A percentile compares a stretch with the other conserved stretches of the same genome.
These are phyloP conservation scores for Mikania micrantha DNA, from an alignment of 129 eudicot genomes.

Conservation along the genomic window DNA sequence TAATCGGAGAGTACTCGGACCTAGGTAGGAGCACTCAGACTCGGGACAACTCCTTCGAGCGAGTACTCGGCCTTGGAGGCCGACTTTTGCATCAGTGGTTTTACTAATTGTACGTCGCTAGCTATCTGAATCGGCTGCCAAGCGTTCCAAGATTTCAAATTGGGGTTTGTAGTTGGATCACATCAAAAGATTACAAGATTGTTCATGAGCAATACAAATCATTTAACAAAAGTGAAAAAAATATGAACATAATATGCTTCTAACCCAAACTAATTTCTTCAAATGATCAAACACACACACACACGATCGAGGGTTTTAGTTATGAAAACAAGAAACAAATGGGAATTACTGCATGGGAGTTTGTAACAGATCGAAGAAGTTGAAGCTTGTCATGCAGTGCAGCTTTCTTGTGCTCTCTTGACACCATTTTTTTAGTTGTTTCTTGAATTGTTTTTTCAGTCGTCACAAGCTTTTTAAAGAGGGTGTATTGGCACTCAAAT, in stretches of 20 bases:
- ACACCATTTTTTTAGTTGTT: conserved; percentile 46
- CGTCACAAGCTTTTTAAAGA: conserved; percentile 44
- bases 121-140: no score
- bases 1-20: no score
- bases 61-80: no score
- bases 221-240: not conserved
- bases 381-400: conserved; percentile 91
- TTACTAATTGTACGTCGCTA: no score
- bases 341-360: conserved; percentile 89
- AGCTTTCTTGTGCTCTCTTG: conserved; percentile 80
- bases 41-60: no score
- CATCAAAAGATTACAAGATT: not conserved
- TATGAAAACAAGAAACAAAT: conserved; percentile 11
- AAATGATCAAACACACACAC: no score
- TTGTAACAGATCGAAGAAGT: conserved; percentile 85
- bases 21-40: no score
- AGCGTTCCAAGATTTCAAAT: not conserved
- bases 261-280: not conserved
- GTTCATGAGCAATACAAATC: not conserved
- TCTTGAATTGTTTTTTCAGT: not conserved
- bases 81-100: no score
- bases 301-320: not conserved
- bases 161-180: not conserved
- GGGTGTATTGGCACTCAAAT: conserved; percentile 39
- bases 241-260: not conserved